A percentile compares a stretch with the other conserved stretches of the same genome.
phyloP scores from a whole-genome alignment of 805 yeast genomes.

The Schwanniomyces vanrijiae region DNA sequence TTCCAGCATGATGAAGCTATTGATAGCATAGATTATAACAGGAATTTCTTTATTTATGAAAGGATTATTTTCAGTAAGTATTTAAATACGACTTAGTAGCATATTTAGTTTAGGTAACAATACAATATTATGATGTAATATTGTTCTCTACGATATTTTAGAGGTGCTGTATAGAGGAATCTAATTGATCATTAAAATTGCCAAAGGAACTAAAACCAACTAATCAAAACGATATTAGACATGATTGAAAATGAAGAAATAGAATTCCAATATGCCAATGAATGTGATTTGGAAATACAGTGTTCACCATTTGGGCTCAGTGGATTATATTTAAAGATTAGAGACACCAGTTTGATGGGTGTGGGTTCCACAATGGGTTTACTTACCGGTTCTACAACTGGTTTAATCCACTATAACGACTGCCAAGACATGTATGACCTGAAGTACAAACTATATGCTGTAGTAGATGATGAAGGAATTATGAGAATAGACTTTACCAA shows the following conservation, averaged over 20 bases:
- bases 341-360: conserved; percentile 51
- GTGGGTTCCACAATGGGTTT: conserved; percentile 59
- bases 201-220: background rate
- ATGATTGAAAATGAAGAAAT: conserved; percentile 9
- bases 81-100: background rate
- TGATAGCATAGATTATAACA: background rate
- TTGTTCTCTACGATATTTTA: background rate
- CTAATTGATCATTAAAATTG: background rate
- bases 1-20: too few relatives aligned
- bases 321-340: conserved; percentile 49
- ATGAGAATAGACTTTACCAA: conserved; percentile 53
- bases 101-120: background rate
- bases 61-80: background rate
- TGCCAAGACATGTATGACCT: conserved; percentile 45
- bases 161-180: background rate
- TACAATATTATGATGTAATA: background rate
- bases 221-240: background rate
- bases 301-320: conserved; percentile 58
- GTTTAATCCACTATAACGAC: conserved; percentile 49
- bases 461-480: conserved; percentile 45
- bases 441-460: conserved; percentile 50
- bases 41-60: background rate
- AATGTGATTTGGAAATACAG: conserved; percentile 53
- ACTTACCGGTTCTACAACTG: conserved; percentile 51
- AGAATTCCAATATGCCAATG: conserved; percentile 46